Conservation (phyloP, 1,139 yeast genomes). For the Yamadazyma kanchanaburiensis region DNA sequence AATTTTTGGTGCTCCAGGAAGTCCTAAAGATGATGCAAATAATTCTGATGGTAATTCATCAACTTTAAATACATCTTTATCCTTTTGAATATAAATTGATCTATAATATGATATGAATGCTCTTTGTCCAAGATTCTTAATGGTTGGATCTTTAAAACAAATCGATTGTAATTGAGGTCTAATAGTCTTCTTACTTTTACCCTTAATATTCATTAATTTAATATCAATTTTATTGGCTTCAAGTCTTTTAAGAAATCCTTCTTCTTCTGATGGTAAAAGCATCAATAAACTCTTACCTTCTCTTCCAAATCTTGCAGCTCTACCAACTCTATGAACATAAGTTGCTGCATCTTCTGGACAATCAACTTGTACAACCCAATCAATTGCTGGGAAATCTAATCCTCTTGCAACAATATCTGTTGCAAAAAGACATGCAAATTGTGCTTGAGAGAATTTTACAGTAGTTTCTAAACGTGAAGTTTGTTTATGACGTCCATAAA, state of each 20-base stretch:
- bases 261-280: conserved; percentile 81
- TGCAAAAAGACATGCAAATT: conserved; percentile 85
- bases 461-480: conserved; percentile 90
- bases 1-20: conserved; percentile 95
- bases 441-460: conserved; percentile 78
- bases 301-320: conserved; percentile 93
- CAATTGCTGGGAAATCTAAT: conserved; percentile 93
- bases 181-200: conserved; percentile 73
- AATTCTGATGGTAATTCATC: conserved; percentile 77
- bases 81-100: conserved; percentile 82
- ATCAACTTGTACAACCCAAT: conserved; percentile 96
- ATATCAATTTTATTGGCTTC: conserved; percentile 64
- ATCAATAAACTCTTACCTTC: conserved; percentile 81
- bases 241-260: conserved; percentile 67
- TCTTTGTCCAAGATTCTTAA: conserved; percentile 91
- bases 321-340: conserved; percentile 93
- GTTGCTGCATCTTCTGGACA: conserved; percentile 96
- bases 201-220: conserved; percentile 70
- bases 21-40: conserved; percentile 83
- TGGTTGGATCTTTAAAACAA: conserved; percentile 86
- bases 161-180: conserved; percentile 83
- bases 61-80: conserved; percentile 78
- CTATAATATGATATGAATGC: conserved; percentile 90
- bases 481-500: conserved; percentile 95
- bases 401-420: conserved; percentile 98